Evolutionary conservation across 352 stramenopile genomes (phyloP), one percentile per base, ranked within the genome.

Genomic region (Elongisporangium undulatum): DNA sequence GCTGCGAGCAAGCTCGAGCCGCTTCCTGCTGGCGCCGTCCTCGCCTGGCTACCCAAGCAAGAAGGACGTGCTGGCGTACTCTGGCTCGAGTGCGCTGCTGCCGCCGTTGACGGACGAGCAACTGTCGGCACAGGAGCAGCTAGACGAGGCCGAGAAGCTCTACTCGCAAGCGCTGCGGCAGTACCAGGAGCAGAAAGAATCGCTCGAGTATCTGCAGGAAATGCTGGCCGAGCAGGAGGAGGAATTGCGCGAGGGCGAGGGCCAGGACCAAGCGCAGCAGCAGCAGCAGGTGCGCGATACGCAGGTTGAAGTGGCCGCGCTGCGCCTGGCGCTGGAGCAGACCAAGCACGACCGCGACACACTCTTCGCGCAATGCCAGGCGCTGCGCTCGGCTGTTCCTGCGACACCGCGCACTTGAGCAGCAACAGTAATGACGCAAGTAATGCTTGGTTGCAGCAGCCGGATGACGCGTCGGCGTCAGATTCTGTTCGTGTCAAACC

Each of bases 141-240:
- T 90, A 21, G 78, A 92, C 63, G 74, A 76, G 0, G 68, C 80
- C 15, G 82, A 92, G 66, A 89, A 90, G 60, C 58, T 87, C 20
- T 88, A 92, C 64, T 60, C 82, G 49, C 75, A 90, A 53, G 82
- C 87, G 51, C 55, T 92, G 51, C 72, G 76, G n/a, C 78, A 89
- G 57, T 68, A 85, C 58, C 68, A 89, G 57, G 75, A 87, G 58
- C 79, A 88, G 53, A 75, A 73, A 15, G 74, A 89, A 52, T 79
- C 71, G 16, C 77, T 81, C 52, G 79, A 86, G 51, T 88, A 87
- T 51, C 70, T 77, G 55, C 74, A 73, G 49, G 78, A 89, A 59
- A 64, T 85, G 57, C 60, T 89, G 17, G 63, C 62, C n/a, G 70
- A 88, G 38, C 75, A 85, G 49, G 69, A 79, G 50, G 76, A 83